Percentiles rank a stretch among this genome's conserved stretches.
phyloP scores from a whole-genome alignment of 2,329 filamentous ascomycete species.

The Raffaelea ambrosiae region DNA sequence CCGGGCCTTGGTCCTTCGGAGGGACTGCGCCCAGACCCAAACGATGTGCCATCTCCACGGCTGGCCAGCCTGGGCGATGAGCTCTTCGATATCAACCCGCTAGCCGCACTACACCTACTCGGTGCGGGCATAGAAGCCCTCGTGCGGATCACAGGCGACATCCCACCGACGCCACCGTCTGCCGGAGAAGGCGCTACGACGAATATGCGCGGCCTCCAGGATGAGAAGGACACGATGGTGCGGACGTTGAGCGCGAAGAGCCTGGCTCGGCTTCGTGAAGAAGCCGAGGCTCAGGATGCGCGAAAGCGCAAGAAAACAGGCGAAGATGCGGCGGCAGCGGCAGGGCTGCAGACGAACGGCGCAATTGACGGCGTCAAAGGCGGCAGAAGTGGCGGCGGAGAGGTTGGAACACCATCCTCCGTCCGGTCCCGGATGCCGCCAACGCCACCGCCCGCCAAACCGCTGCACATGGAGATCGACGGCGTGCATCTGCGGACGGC shows the following conservation, averaged over 20 bases:
- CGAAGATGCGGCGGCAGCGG: too few relatives aligned
- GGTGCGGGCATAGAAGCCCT: slow-evolving; percentile 62
- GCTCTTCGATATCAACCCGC: slow-evolving; percentile 63
- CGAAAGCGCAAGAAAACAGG: slow-evolving; percentile 5
- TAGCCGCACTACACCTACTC: slow-evolving; percentile 73
- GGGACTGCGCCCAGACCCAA: slow-evolving; percentile 1
- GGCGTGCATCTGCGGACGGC: slow-evolving; percentile 39
- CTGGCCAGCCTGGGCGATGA: slow-evolving; percentile 39
- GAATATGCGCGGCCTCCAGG: slow-evolving; percentile 54
- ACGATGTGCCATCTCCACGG: slow-evolving; percentile 8
- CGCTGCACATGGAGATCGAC: slow-evolving; percentile 29
- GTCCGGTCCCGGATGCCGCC: slow-evolving; percentile 6
- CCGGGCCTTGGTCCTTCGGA: slow-evolving; percentile 17
- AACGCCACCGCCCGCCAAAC: slow-evolving; percentile 11
- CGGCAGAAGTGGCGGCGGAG: background rate
- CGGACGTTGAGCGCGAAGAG: slow-evolving; percentile 49
- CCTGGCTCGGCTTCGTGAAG: slow-evolving; percentile 34
- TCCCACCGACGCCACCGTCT: slow-evolving; percentile 70
- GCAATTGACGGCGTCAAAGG: too few relatives aligned
- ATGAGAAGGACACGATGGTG: slow-evolving; percentile 52
- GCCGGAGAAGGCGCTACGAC: slow-evolving; percentile 50
- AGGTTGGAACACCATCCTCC: background rate
- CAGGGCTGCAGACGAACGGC: too few relatives aligned
- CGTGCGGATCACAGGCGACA: slow-evolving; percentile 64
- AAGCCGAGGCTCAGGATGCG: slow-evolving; percentile 27